A percentile compares a stretch with the other conserved stretches of the same genome.
phyloP scores from a whole-genome alignment of 2,329 filamentous ascomycete genomes.

The Paradendryphiella salina region DNA sequence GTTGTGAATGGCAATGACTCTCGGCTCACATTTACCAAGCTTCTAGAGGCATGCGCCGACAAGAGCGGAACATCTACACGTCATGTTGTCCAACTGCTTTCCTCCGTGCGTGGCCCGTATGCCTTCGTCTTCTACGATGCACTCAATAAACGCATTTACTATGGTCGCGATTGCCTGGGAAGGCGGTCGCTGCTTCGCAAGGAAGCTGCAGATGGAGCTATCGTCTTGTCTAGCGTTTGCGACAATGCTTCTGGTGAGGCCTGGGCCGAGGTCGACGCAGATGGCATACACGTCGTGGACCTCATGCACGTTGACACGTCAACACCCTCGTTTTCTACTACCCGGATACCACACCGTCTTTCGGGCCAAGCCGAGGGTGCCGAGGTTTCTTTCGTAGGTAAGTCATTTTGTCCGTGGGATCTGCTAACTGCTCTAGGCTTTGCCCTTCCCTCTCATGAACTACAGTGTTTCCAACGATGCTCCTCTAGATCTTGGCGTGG shows the following conservation, averaged over 20 bases:
- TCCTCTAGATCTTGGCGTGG: constrained; percentile 47
- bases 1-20: constrained; percentile 77
- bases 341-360: constrained; percentile 32
- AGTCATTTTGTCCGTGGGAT: constrained; percentile 16
- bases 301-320: constrained; percentile 43
- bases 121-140: constrained; percentile 84
- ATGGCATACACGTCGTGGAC: constrained; percentile 74
- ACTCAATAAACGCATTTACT: constrained; percentile 66
- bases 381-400: constrained; percentile 41
- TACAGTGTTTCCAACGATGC: constrained; percentile 12
- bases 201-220: constrained; percentile 52
- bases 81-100: constrained; percentile 29
- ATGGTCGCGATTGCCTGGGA: constrained; percentile 84
- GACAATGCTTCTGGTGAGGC: constrained; percentile 44
- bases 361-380: constrained; percentile 9
- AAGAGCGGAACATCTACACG: constrained; percentile 6
- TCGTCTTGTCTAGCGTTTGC: constrained; percentile 44
- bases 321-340: constrained; percentile 5
- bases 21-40: constrained; percentile 64
- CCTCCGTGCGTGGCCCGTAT: constrained; percentile 68
- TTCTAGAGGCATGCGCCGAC: constrained; percentile 48
- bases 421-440: constrained; percentile 40
- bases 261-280: constrained; percentile 82
- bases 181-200: constrained; percentile 74
- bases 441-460: constrained; percentile 54